Evolutionary conservation across 768 basidiomycete species (phyloP).

Genomic region (Trametes sanguinea): DNA sequence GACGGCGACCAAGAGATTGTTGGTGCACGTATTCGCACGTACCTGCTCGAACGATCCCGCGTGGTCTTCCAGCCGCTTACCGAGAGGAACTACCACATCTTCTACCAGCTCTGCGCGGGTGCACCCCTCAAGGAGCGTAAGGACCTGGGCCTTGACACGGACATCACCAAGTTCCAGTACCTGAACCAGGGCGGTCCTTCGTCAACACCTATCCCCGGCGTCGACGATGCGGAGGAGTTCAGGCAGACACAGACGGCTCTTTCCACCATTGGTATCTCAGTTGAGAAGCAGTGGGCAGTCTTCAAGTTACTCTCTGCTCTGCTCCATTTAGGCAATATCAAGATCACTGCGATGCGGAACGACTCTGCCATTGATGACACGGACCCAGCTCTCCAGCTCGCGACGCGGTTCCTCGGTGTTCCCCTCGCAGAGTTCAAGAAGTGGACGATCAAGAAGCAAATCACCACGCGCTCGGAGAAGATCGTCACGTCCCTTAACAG

Average conservation of each 20-base stretch:
- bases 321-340: constrained; percentile 97
- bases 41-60: constrained; percentile 94
- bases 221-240: constrained; percentile 97
- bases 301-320: constrained; percentile 92
- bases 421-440: constrained; percentile 93
- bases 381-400: constrained; percentile 76
- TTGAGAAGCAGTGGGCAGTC: constrained; percentile 98
- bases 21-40: constrained; percentile 97
- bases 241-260: constrained; percentile 90
- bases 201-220: constrained; percentile 85
- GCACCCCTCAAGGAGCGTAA: constrained; percentile 94
- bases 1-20: constrained; percentile 96
- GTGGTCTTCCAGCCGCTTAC: constrained; percentile 96
- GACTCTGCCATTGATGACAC: constrained; percentile 85
- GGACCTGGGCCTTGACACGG: constrained; percentile 86
- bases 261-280: constrained; percentile 95
- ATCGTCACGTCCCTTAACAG: constrained; percentile 86
- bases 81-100: constrained; percentile 99
- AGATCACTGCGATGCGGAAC: constrained; percentile 75
- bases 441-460: constrained; percentile 98
- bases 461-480: constrained; percentile 92
- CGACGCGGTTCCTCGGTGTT: constrained; percentile 90
- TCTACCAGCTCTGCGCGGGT: constrained; percentile 98
- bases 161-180: constrained; percentile 87
- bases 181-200: constrained; percentile 90